Percentiles rank a stretch among this genome's conserved stretches.
Evolutionary conservation across 2,329 filamentous ascomycete genomes (phyloP).

Genomic region (Colletotrichum salicis): DNA sequence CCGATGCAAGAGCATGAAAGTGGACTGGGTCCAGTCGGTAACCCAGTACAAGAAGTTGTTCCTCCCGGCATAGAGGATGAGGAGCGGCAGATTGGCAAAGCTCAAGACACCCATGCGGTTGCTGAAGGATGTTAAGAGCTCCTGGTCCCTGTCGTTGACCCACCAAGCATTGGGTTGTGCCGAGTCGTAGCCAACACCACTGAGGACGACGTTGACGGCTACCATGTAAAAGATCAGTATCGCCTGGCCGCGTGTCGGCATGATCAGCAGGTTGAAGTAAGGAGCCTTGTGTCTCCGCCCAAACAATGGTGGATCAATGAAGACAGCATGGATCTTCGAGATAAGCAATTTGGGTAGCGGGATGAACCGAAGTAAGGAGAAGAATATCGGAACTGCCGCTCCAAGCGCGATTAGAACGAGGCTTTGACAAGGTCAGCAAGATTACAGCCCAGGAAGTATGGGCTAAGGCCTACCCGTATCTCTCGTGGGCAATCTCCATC

Average conservation of each 20-base stretch:
- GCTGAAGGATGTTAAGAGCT: slow-evolving; percentile 42
- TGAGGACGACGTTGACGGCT: slow-evolving; percentile 44
- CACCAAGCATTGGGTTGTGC: slow-evolving; percentile 39
- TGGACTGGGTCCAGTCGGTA: slow-evolving; percentile 56
- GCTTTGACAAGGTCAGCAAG: not conserved
- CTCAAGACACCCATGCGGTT: slow-evolving; percentile 49
- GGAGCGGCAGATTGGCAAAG: slow-evolving; percentile 45
- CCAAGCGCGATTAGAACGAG: slow-evolving; percentile 40
- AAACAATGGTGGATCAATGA: slow-evolving; percentile 5
- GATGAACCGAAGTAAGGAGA: slow-evolving; percentile 44
- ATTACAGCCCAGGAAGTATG: not conserved
- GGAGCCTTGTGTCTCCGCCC: slow-evolving; percentile 36
- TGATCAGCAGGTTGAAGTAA: slow-evolving; percentile 47
- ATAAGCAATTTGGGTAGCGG: slow-evolving; percentile 23
- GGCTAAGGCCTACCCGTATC: slow-evolving; percentile 10
- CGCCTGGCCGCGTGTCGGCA: slow-evolving; percentile 48
- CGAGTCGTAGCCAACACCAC: slow-evolving; percentile 39
- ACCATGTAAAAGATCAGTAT: slow-evolving; percentile 48
- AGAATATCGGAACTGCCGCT: slow-evolving; percentile 41
- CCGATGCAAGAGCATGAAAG: slow-evolving; percentile 56
- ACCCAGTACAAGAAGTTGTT: slow-evolving; percentile 55
- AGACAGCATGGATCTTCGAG: not conserved
- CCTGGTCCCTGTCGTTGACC: slow-evolving; percentile 31
- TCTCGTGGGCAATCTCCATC: slow-evolving; percentile 49
- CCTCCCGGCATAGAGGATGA: slow-evolving; percentile 51